Base-by-base conservation (phyloP, 129 eudicot genomes). In the Mikania micrantha region DNA sequence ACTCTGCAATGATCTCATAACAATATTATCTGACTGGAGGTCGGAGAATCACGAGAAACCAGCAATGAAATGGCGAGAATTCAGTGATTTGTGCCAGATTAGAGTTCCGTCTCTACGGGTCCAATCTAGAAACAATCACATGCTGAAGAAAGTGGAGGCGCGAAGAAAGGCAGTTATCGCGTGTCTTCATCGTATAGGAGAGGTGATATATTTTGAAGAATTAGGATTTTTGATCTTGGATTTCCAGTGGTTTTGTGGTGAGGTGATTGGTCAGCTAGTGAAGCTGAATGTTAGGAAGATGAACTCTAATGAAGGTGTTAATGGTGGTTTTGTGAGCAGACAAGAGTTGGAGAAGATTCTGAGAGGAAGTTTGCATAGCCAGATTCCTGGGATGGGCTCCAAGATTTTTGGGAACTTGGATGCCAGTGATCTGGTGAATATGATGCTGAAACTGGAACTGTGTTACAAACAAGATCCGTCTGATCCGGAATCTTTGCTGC, bases 181-280 rank as follows among this genome's bases (percentile, higher is more conserved):
- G 1, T 88, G 91, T 71, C 87, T 92, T 52, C 98, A 92, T 84
- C 72, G 83, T 31, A 82, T 86, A n/a, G 98, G 98, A 0, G 96
- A 92, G 75, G 84, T 92, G 76, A 88, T 92, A 56, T 88, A 92
- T 53, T 92, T 92, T 54, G 90, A 88, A 68, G 96, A 88, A 69
- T 71, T 83, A 8, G 91, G 83, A 42, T 82, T 88, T 73, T 58
- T 88, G 47, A 84, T 92, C 53, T 69, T 92, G 42, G 98, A 92
- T 71, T 84, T 82, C 44, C 91, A 86, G 76, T 92, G 98, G 98
- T 88, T 92, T 81, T 86, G 80, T 16, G 85, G 90, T 10, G 98
- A 92, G 69, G 91, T 92, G 38, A 76, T 88, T 1, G 79, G 90
- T n/a, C 96, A 77, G 69, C 62, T 92, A 4, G 71, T 68, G 32